Evolutionary conservation across 2,329 filamentous ascomycete species (phyloP).

Genomic region (Phyllosticta ampelicida): DNA sequence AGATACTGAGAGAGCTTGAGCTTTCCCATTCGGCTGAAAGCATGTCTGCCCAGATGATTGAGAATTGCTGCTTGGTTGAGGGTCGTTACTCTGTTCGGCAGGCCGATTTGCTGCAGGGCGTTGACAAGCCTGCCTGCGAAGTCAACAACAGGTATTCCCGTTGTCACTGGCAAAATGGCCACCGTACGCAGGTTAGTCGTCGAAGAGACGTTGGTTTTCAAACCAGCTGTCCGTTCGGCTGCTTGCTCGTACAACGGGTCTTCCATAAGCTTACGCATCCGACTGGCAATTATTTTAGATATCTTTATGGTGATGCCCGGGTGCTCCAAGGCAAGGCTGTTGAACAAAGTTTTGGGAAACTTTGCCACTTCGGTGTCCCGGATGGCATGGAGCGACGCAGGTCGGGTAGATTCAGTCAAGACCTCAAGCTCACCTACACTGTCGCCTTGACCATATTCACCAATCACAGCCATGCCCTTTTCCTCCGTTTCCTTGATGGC

Average conservation of each 20-base stretch:
- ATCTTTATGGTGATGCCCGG: conserved; percentile 98
- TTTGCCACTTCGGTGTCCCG: conserved; percentile 94
- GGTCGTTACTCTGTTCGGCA: conserved; percentile 79
- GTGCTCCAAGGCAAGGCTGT: conserved; percentile 93
- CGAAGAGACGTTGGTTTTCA: conserved; percentile 59
- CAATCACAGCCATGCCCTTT: conserved; percentile 73
- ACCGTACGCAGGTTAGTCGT: conserved; percentile 89
- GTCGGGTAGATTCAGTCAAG: conserved; percentile 83
- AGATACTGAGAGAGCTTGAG: conserved; percentile 91
- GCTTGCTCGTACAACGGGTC: conserved; percentile 59
- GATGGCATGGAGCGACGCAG: conserved; percentile 88
- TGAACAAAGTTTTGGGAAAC: conserved; percentile 91
- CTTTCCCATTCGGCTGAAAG: conserved; percentile 96
- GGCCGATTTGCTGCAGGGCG: conserved; percentile 79
- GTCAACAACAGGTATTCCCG: conserved; percentile 86
- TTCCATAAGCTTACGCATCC: conserved; percentile 83
- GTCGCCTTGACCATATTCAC: conserved; percentile 93
- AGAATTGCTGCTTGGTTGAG: conserved; percentile 89
- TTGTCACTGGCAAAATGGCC: conserved; percentile 79
- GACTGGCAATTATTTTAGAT: conserved; percentile 92
- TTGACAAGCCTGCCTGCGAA: conserved; percentile 84
- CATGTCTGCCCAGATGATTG: conserved; percentile 88
- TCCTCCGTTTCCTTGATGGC: conserved; percentile 73
- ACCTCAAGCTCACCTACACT: conserved; percentile 96
- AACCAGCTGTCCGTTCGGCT: conserved; percentile 49